Conservation (phyloP, 257 asterid genomes). For the Gentiana macrophylla region DNA sequence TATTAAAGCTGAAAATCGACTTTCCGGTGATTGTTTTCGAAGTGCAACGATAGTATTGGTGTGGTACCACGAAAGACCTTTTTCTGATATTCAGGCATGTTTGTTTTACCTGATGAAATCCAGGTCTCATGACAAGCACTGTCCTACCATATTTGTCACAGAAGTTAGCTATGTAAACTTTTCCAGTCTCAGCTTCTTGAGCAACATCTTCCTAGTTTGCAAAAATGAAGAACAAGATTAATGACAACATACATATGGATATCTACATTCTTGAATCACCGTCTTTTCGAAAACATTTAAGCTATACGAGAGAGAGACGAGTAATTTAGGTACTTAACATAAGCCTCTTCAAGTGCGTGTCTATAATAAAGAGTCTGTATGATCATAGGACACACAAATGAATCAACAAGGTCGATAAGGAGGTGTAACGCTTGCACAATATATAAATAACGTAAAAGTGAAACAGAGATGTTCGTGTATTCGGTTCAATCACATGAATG, state of each 20-base stretch:
- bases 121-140: constrained; percentile 55
- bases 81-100: background rate
- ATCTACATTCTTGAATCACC: background rate
- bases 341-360: too few species aligned
- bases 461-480: too few species aligned
- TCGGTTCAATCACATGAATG: background rate
- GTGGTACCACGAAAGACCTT: too few species aligned
- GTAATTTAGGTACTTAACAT: too few species aligned
- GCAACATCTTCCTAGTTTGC: constrained; percentile 42
- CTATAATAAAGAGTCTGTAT: too few species aligned
- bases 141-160: constrained; percentile 43
- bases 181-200: constrained; percentile 45
- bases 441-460: too few species aligned
- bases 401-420: background rate
- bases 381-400: too few species aligned
- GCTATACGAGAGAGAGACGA: too few species aligned
- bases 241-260: background rate
- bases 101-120: constrained; percentile 33
- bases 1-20: too few species aligned
- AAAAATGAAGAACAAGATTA: background rate
- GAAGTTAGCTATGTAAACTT: constrained; percentile 45
- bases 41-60: too few species aligned
- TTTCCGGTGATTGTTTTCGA: too few species aligned
- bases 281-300: too few species aligned
- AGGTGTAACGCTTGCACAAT: background rate